Evolutionary conservation across 179 eudicot species (phyloP).

Genomic region (Beta macrorhiza): DNA sequence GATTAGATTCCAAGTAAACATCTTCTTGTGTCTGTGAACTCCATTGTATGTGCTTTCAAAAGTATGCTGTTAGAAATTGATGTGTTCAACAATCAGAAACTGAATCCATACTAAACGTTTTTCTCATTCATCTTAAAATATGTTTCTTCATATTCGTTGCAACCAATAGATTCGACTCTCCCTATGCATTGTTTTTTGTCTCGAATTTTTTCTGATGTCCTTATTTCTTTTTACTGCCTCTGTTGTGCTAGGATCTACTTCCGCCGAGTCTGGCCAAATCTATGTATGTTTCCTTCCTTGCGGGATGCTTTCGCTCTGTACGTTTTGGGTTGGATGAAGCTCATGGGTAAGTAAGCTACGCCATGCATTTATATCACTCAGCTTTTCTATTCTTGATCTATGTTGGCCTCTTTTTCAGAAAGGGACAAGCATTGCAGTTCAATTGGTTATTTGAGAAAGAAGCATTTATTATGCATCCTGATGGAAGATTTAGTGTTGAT

Average conservation of each 20-base stretch:
- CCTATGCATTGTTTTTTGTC: not conserved
- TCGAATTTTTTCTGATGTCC: not conserved
- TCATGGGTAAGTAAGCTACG: slow-evolving; percentile 71
- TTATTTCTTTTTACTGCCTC: slow-evolving; percentile 8
- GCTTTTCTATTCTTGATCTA: slow-evolving; percentile 8
- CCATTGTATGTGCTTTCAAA: not conserved
- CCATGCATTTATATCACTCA: slow-evolving; percentile 6
- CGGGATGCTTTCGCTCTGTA: slow-evolving; percentile 98
- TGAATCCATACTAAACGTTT: not conserved
- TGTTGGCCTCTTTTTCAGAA: slow-evolving; percentile 42
- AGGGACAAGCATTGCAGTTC: slow-evolving; percentile 96
- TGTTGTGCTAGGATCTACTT: slow-evolving; percentile 53
- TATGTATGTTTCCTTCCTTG: slow-evolving; percentile 92
- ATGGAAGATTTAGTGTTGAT: slow-evolving; percentile 78
- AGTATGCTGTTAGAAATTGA: not conserved
- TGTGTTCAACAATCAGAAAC: not conserved
- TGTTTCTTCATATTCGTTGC: no score
- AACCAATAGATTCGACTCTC: no score
- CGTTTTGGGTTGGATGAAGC: slow-evolving; percentile 99
- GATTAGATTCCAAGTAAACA: no score
- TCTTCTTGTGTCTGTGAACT: no score
- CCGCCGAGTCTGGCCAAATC: slow-evolving; percentile 67
- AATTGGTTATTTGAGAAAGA: slow-evolving; percentile 90
- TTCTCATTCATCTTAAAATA: not conserved
- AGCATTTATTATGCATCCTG: slow-evolving; percentile 72